A percentile compares a stretch with the other conserved stretches of the same genome.
Evolutionary conservation across 1,284 basidiomycete genomes (phyloP).

Genomic region (Sanguinoderma infundibulare): DNA sequence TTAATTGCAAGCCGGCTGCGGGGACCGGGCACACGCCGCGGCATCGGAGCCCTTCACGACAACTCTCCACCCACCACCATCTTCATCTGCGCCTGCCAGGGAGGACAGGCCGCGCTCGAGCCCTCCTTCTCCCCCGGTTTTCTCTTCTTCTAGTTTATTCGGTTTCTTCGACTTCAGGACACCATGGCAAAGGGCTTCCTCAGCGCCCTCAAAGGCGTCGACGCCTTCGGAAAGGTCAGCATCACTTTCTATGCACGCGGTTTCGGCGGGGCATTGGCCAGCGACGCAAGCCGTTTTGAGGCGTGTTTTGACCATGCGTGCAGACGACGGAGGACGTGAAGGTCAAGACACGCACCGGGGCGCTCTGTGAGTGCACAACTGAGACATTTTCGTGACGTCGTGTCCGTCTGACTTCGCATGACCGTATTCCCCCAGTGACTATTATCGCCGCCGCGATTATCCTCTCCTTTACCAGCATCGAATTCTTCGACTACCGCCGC

Average conservation of each 20-base stretch:
- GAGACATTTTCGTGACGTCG: not conserved
- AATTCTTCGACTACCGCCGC: conserved; percentile 94
- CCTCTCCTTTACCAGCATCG: conserved; percentile 87
- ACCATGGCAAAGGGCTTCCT: conserved; percentile 74
- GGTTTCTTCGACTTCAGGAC: conserved; percentile 34
- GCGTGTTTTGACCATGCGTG: conserved; percentile 12
- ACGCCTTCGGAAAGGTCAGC: conserved; percentile 96
- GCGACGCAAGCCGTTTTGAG: not conserved
- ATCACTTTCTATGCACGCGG: not conserved
- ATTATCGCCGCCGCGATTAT: conserved; percentile 93
- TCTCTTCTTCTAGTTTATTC: conserved; percentile 24
- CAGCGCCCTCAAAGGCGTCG: conserved; percentile 80
- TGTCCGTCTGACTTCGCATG: not conserved
- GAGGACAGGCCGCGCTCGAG: conserved; percentile 14
- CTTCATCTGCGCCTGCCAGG: conserved; percentile 20
- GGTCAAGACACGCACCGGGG: conserved; percentile 94
- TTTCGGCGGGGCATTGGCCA: conserved; percentile 1
- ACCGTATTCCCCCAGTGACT: conserved; percentile 71
- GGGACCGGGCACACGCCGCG: not conserved
- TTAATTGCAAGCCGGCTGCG: not conserved
- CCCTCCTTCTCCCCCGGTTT: conserved; percentile 32
- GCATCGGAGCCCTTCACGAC: conserved; percentile 16
- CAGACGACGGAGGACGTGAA: conserved; percentile 98
- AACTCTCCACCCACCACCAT: conserved; percentile 21
- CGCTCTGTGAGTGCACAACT: conserved; percentile 67